These are phyloP conservation scores for Leishmania arabica DNA, from an alignment of 208 protist genomes.

Conservation along the genomic window DNA sequence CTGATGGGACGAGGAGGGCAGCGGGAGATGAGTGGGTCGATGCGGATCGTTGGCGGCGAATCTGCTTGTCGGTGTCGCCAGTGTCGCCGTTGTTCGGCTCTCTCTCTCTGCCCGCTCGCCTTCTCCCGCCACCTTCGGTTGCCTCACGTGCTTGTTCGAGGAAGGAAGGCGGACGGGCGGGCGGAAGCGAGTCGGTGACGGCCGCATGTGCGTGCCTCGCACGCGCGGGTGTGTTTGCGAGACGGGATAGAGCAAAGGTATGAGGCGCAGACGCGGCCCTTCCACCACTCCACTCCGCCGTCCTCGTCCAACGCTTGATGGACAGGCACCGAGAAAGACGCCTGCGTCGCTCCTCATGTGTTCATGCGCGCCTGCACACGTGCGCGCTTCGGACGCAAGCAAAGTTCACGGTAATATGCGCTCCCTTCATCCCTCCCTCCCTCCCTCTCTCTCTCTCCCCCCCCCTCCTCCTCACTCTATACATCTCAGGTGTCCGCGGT, in stretches of 20 bases:
- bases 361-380: conserved; percentile 7
- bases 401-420: background rate
- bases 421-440: background rate
- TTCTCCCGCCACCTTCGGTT: background rate
- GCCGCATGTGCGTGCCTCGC: too few relatives aligned
- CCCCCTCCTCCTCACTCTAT: background rate
- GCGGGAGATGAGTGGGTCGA: background rate
- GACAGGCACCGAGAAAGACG: background rate
- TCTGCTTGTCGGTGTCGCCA: background rate
- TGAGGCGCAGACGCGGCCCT: too few relatives aligned
- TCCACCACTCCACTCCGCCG: too few relatives aligned
- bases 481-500: background rate
- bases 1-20: background rate
- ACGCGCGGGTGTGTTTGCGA: too few relatives aligned
- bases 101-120: background rate
- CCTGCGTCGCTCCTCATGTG: background rate
- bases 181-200: background rate
- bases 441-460: background rate
- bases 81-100: background rate
- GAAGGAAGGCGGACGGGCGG: background rate
- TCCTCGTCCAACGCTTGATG: background rate
- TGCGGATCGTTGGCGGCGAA: background rate
- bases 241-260: too few relatives aligned
- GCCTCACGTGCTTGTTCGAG: background rate
- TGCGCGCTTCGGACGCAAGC: background rate